Evolutionary conservation across 129 eudicot species (phyloP).

Genomic region (Ambrosia artemisiifolia): DNA sequence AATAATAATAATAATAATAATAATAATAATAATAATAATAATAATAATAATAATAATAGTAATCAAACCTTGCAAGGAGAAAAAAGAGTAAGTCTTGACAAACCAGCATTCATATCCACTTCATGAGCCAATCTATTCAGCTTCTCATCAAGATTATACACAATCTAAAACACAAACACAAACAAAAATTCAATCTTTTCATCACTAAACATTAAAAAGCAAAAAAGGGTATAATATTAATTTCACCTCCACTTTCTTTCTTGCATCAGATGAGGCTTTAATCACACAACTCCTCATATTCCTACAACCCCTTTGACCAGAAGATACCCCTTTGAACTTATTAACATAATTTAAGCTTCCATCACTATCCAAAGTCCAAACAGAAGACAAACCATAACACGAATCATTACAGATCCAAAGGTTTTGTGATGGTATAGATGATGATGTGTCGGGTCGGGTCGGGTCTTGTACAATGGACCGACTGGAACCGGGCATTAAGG

Average conservation of each 20-base stretch:
- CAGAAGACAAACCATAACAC: too few relatives aligned
- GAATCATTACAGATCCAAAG: too few relatives aligned
- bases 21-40: too few relatives aligned
- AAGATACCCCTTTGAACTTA: conserved; percentile 26
- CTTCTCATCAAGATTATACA: conserved; percentile 73
- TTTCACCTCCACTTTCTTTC: conserved; percentile 72
- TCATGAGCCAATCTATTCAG: conserved; percentile 79
- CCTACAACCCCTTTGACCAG: conserved; percentile 22
- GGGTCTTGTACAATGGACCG: too few relatives aligned
- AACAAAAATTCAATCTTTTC: background rate
- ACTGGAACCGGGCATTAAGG: too few relatives aligned
- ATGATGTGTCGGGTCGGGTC: too few relatives aligned
- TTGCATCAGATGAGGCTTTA: conserved; percentile 52
- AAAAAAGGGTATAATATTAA: conserved; percentile 14
- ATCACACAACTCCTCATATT: conserved; percentile 38
- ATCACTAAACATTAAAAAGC: background rate
- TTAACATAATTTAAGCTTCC: conserved; percentile 22
- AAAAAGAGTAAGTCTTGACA: conserved; percentile 81
- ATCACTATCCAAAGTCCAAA: too few relatives aligned
- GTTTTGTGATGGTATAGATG: too few relatives aligned
- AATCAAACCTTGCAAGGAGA: conserved; percentile 93
- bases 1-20: too few relatives aligned
- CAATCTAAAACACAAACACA: conserved; percentile 45
- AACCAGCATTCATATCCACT: conserved; percentile 81
- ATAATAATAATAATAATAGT: background rate